Base-by-base conservation (phyloP, 345 rosid genomes). In the Aquilaria sinensis region DNA sequence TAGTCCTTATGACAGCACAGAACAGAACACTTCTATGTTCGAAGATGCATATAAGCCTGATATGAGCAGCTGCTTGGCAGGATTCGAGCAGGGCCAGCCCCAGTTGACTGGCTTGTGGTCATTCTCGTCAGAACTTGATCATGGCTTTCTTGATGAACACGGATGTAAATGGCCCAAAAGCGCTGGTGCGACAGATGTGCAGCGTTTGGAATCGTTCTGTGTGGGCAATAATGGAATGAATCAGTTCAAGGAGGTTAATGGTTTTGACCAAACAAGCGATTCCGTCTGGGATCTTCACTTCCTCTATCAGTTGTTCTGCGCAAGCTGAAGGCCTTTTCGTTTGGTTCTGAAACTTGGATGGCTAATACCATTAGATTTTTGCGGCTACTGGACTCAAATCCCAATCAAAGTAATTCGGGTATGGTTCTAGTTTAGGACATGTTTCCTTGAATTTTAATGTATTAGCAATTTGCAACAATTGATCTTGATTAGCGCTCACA, bases 201-300 rank as follows among this genome's bases (percentile, higher is more conserved):
- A 77, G 75, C 47, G 73, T 1, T 47, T 47, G 5, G 81, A 76
- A 64, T 64, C 76, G 5, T 37, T 89, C 89, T 2, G 51, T 85
- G 9, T 83, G 80, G 62, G 77, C 85, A 1, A 78, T 79, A 78
- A 76, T 65, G 97, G 91, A 64, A 79, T 79, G 41, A 81, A 63
- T 9, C 69, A 77, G 62, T 74, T 65, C 82, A 74, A 75, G 16
- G 80, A 80, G 57, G 73, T 47, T 54, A 71, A 76, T 41, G 74
- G 67, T 7, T 76, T 70, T 57, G 83, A 74, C 50, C 75, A 37
- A 37, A 37, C 80, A 11, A 67, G 63, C 9, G 89, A 78, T n/a
- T 75, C 80, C 58, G 51, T 81, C 50, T 85, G 92, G 92, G 95
- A 87, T 80, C 67, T 87, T 57, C 78, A 88, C 5, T 37, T 87